phyloP scores from a whole-genome alignment of 352 stramenopile species.

The Globisporangium okanoganense region DNA sequence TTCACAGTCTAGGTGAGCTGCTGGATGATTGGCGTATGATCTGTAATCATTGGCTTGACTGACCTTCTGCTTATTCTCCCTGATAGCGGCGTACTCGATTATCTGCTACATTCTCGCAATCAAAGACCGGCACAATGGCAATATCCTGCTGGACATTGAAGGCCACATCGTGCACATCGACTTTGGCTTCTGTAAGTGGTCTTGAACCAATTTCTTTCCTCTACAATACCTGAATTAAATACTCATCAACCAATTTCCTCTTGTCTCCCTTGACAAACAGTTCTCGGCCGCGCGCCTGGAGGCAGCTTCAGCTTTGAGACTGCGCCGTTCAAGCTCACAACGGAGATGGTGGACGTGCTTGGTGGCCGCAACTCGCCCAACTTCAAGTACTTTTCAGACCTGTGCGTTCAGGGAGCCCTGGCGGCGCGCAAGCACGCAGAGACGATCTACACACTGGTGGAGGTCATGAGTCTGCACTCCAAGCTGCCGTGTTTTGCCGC shows the following conservation, averaged over 20 bases:
- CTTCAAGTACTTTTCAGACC: constrained; percentile 92
- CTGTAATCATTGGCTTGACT: not conserved
- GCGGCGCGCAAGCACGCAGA: constrained; percentile 89
- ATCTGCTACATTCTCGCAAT: constrained; percentile 97
- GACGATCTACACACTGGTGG: constrained; percentile 93
- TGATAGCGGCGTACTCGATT: constrained; percentile 94
- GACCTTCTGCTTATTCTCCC: constrained; percentile 20
- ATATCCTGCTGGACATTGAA: constrained; percentile 98
- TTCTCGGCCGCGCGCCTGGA: constrained; percentile 70
- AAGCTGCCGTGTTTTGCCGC: constrained; percentile 67
- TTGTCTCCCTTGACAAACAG: constrained; percentile 17
- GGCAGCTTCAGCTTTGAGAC: constrained; percentile 96
- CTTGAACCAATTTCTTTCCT: not conserved
- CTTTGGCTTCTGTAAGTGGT: constrained; percentile 94
- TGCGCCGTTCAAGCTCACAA: constrained; percentile 96
- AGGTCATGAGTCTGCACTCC: constrained; percentile 92
- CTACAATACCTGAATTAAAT: not conserved
- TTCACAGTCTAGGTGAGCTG: constrained; percentile 73
- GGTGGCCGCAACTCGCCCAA: constrained; percentile 88
- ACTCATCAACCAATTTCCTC: not conserved
- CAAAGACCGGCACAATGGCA: constrained; percentile 99
- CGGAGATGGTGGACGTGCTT: constrained; percentile 94
- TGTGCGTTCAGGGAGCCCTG: constrained; percentile 94
- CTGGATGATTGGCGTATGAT: not conserved
- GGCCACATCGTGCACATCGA: constrained; percentile 99